A percentile compares a stretch with the other conserved stretches of the same genome.
Conservation (phyloP, 495 filamentous ascomycete species). For the Clavariopsis aquatica region DNA sequence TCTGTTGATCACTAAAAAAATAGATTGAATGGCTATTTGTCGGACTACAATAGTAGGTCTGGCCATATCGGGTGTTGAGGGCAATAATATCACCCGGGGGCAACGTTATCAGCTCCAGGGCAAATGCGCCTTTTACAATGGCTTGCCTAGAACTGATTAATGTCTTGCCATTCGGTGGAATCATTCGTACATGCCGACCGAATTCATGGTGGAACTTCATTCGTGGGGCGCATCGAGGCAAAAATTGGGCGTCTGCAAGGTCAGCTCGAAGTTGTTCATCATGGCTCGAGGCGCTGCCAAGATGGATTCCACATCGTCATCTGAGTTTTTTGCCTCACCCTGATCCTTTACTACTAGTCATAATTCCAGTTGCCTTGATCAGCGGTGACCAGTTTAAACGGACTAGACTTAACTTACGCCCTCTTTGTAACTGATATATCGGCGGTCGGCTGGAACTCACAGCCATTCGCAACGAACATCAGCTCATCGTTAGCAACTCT, state of each 20-base stretch:
- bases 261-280: not conserved
- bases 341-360: too few relatives aligned
- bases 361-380: too few relatives aligned
- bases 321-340: not conserved
- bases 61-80: too few relatives aligned
- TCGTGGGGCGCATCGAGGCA: slow-evolving; percentile 9
- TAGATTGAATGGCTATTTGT: too few relatives aligned
- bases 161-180: not conserved
- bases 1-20: too few relatives aligned
- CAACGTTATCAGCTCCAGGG: not conserved
- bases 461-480: not conserved
- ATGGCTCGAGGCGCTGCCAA: not conserved
- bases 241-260: slow-evolving; percentile 16
- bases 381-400: too few relatives aligned
- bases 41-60: too few relatives aligned
- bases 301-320: not conserved
- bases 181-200: not conserved
- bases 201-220: slow-evolving; percentile 4
- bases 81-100: too few relatives aligned
- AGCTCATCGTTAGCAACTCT: not conserved
- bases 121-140: not conserved
- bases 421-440: not conserved
- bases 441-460: not conserved
- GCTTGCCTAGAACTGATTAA: not conserved
- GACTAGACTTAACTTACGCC: too few relatives aligned